A percentile compares a stretch with the other conserved stretches of the same genome.
phyloP scores from a whole-genome alignment of 2,329 filamentous ascomycete species.

The Neurospora sp. region DNA sequence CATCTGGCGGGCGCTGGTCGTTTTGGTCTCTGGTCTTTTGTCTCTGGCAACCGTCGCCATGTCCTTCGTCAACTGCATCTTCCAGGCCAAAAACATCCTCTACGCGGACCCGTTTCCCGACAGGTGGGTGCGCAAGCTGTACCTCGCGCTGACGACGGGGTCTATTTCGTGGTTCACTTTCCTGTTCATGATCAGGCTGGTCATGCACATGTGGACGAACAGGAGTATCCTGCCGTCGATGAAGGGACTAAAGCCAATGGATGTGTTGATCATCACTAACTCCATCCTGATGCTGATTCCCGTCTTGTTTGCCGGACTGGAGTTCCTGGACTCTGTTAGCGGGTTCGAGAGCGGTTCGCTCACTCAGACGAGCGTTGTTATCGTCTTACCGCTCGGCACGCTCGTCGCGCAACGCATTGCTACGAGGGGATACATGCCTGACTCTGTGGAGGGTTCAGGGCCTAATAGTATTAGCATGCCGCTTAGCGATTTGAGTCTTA shows the following conservation, averaged over 20 bases:
- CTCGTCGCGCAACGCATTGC: slow-evolving; percentile 39
- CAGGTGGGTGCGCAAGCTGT: slow-evolving; percentile 28
- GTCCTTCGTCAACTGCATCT: slow-evolving; percentile 24
- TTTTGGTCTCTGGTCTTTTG: slow-evolving; percentile 25
- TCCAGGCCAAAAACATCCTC: slow-evolving; percentile 27
- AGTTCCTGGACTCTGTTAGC: slow-evolving; percentile 30
- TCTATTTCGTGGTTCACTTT: slow-evolving; percentile 41
- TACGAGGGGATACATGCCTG: background rate
- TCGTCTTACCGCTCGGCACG: slow-evolving; percentile 42
- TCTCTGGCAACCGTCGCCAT: slow-evolving; percentile 20
- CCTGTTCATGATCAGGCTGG: slow-evolving; percentile 42
- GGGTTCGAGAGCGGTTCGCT: slow-evolving; percentile 40
- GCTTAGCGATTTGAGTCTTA: background rate
- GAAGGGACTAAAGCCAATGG: slow-evolving; percentile 37
- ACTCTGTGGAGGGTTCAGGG: background rate
- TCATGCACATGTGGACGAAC: slow-evolving; percentile 36
- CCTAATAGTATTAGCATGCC: background rate
- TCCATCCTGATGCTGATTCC: slow-evolving; percentile 46
- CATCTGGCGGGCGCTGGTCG: slow-evolving; percentile 21
- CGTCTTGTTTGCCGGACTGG: slow-evolving; percentile 40
- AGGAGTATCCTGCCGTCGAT: slow-evolving; percentile 35
- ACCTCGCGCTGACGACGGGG: slow-evolving; percentile 22
- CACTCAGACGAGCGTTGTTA: slow-evolving; percentile 37
- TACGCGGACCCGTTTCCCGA: slow-evolving; percentile 7
- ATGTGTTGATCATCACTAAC: slow-evolving; percentile 45